Conservation (phyloP, 2,329 filamentous ascomycete species). For the Huntiella moniliformis region DNA sequence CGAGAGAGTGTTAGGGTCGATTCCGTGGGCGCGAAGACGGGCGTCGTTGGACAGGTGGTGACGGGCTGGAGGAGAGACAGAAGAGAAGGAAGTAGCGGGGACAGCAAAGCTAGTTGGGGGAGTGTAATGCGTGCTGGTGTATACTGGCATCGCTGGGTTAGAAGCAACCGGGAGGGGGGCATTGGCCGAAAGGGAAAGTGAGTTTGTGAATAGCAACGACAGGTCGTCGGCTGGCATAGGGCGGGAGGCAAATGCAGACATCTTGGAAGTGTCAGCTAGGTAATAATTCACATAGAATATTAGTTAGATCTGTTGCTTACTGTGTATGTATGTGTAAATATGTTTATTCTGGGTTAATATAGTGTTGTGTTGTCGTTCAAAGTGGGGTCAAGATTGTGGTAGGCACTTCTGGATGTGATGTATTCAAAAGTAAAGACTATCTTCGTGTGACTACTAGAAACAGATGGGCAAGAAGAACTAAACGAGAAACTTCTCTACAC, state of each 20-base stretch:
- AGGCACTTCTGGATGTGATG: no score
- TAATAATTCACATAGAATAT: no score
- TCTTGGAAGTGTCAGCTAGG: background rate
- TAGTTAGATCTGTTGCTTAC: background rate
- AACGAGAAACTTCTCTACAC: no score
- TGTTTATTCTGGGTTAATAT: no score
- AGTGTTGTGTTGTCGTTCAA: no score
- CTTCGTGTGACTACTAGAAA: no score
- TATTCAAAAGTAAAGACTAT: no score
- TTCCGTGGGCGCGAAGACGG: slow-evolving; percentile 44
- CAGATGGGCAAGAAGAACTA: no score
- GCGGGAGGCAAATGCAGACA: slow-evolving; percentile 9
- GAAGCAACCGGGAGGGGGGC: slow-evolving; percentile 5
- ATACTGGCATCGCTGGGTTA: slow-evolving; percentile 9
- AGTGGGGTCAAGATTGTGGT: no score
- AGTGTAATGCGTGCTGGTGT: slow-evolving; percentile 5
- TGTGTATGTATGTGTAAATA: background rate
- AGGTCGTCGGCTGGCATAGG: slow-evolving; percentile 8
- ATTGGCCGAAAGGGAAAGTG: slow-evolving; percentile 4
- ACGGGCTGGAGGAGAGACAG: slow-evolving; percentile 5
- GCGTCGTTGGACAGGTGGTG: slow-evolving; percentile 24
- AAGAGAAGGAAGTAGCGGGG: slow-evolving; percentile 1
- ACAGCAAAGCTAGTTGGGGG: slow-evolving; percentile 4
- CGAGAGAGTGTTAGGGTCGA: slow-evolving; percentile 51
- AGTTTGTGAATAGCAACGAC: slow-evolving; percentile 8